Base-by-base conservation (phyloP, 2,329 filamentous ascomycete species). In the Colletotrichum theobromicola region DNA sequence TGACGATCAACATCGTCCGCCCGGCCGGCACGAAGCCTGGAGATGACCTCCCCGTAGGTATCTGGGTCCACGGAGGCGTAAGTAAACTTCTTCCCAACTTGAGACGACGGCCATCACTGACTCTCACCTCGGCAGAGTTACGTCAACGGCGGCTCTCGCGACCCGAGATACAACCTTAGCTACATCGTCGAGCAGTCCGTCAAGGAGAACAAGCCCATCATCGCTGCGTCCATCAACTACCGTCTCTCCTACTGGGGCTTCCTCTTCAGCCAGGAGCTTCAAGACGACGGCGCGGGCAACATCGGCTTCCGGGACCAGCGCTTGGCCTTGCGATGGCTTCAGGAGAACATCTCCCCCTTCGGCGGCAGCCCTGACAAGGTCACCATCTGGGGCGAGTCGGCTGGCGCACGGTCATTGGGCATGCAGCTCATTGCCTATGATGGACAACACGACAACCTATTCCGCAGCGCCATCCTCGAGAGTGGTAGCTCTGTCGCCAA, bases 381-480 rank as follows among this genome's bases (percentile, higher is more conserved):
- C 7, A 93, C 91, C 0, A 90, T 93, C 64, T 93, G 90, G 89
- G 92, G 92, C 5, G 89, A 93, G 79, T 88, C 86, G 1, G 89
- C 90, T 0, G 90, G 90, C 2, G 82, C 87, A 1, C 92, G 93
- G 65, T 92, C 90, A 0, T 90, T 92, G 2, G 86, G 90, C 60
- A 88, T 92, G 77, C 92, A 94, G 63, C 91, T 92, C 85, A 80
- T 88, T 5, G 81, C 93, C 58, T 92, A 92, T 75, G 87, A 89
- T 61, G 92, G 92, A 0, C 84, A 93, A 78, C 86, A 89, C 78
- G 88, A 90, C 75, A 86, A 89, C 4, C 84, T 94, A 0, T 94
- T 94, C 85, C 87, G 90, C n/a, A 91, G 84, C 3, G 91, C 84
- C 7, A 93, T 94, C 77, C 93, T 94, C 91, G 88, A 90, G 80